Base-by-base conservation (phyloP, 495 filamentous ascomycete genomes). In the Aeminium ludgeri region DNA sequence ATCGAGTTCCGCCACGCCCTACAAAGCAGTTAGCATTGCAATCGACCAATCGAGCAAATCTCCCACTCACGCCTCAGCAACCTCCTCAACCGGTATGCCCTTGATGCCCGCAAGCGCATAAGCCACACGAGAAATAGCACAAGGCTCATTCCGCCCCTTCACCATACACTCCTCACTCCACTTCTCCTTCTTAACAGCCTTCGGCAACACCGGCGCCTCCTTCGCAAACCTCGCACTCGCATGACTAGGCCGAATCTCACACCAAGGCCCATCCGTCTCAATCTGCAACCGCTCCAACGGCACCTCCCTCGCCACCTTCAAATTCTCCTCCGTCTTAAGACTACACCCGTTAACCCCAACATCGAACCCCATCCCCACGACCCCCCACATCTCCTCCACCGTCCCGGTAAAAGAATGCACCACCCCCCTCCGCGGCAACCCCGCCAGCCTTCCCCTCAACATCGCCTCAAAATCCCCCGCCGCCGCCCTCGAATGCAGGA, bases 241-340 rank as follows among this genome's bases (percentile, higher is more conserved):
- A 54, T 82, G 78, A 18, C 61, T 70, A 0, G 72, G 69, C 28
- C 76, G 59, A 13, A 80, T 74, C 53, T 80, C 76, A 48, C 76
- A 80, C 86, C 86, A 95, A 20, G 86, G 86, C 7, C 86, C 86
- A 61, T 95, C 86, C 5, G 86, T 95, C 67, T 95, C 86, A 33
- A 95, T 70, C 68, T 92, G 86, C 34, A 95, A 53, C 36, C 74
- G 50, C 16, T 76, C 71, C 25, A 95, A 60, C 5, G 74, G 78
- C 18, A 94, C 69, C 45, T 78, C 71, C 43, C 67, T 71, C 0
- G 91, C 82, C 3, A 93, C 83, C 6, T 69, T 76, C 15, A 91
- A 65, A 44, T 92, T 93, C 56, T 89, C 84, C 12, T 76, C 78
- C 1, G 83, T 93, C 64, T 94, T 93, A 66, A 95, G 70, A 50